Percentiles rank a stretch among this genome's conserved stretches.
Evolutionary conservation across 495 filamentous ascomycete genomes (phyloP).

Genomic region (Penicillium herquei): DNA sequence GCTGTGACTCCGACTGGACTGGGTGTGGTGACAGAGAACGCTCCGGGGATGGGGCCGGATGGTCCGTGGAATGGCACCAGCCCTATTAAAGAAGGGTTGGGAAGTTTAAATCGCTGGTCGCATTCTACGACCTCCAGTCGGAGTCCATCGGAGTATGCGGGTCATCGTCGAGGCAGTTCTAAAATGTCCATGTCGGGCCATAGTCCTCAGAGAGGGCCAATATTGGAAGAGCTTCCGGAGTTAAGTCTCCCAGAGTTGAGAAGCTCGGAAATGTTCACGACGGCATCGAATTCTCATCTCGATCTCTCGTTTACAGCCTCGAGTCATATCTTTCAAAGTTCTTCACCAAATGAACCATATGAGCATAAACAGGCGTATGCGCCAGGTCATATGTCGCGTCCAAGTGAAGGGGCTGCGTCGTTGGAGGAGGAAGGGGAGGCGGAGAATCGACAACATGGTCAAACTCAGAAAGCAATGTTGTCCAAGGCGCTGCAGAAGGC

Average conservation of each 20-base stretch:
- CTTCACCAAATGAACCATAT: slow-evolving; percentile 12
- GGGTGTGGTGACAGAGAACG: slow-evolving; percentile 19
- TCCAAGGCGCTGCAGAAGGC: slow-evolving; percentile 92
- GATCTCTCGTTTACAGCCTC: slow-evolving; percentile 28
- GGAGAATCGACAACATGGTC: slow-evolving; percentile 39
- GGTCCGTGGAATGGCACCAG: slow-evolving; percentile 33
- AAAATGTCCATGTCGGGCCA: slow-evolving; percentile 50
- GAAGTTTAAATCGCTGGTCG: slow-evolving; percentile 81
- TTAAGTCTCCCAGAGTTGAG: slow-evolving; percentile 21
- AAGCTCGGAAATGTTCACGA: slow-evolving; percentile 21
- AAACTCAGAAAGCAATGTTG: slow-evolving; percentile 86
- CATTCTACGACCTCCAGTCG: slow-evolving; percentile 72
- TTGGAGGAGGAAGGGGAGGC: slow-evolving; percentile 26
- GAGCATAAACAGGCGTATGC: slow-evolving; percentile 2
- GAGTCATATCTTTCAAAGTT: slow-evolving; percentile 19
- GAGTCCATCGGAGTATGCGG: slow-evolving; percentile 44
- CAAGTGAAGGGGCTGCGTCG: slow-evolving; percentile 27
- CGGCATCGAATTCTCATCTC: slow-evolving; percentile 17
- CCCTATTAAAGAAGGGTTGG: slow-evolving; percentile 61
- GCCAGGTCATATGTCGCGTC: slow-evolving; percentile 10
- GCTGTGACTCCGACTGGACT: slow-evolving; percentile 19
- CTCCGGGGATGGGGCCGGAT: slow-evolving; percentile 9
- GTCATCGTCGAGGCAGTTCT: slow-evolving; percentile 51
- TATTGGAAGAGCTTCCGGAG: slow-evolving; percentile 17
- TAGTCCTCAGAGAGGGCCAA: slow-evolving; percentile 17